Evolutionary conservation across 2,329 filamentous ascomycete genomes (phyloP).

Genomic region (Pyricularia sp.): DNA sequence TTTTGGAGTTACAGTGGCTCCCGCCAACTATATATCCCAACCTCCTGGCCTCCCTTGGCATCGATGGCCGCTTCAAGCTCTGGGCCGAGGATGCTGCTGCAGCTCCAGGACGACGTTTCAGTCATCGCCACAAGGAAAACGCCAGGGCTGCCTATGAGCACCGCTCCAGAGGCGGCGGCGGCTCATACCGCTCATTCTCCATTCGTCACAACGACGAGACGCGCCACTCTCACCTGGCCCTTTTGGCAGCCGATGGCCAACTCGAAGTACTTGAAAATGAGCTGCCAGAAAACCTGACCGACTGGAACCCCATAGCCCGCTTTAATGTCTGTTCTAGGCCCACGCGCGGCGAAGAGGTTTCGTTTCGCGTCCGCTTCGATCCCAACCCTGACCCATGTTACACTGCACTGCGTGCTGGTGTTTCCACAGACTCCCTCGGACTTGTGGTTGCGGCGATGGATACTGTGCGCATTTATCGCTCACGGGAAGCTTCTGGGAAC

Average conservation of each 20-base stretch:
- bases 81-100: slow-evolving; percentile 89
- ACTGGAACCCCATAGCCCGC: slow-evolving; percentile 68
- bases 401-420: slow-evolving; percentile 67
- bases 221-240: slow-evolving; percentile 73
- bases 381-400: slow-evolving; percentile 77
- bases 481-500: slow-evolving; percentile 33
- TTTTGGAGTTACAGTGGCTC: slow-evolving; percentile 92
- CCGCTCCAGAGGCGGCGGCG: slow-evolving; percentile 46
- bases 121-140: slow-evolving; percentile 40
- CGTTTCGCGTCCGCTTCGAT: slow-evolving; percentile 81
- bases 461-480: slow-evolving; percentile 73
- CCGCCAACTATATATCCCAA: slow-evolving; percentile 80
- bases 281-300: slow-evolving; percentile 68
- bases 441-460: slow-evolving; percentile 84
- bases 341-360: slow-evolving; percentile 72
- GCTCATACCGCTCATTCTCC: slow-evolving; percentile 72
- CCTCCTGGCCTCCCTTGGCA: slow-evolving; percentile 77
- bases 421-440: slow-evolving; percentile 68
- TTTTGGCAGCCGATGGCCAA: slow-evolving; percentile 72
- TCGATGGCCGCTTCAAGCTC: slow-evolving; percentile 77
- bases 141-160: slow-evolving; percentile 45
- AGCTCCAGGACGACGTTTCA: slow-evolving; percentile 73
- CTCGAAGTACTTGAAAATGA: slow-evolving; percentile 78
- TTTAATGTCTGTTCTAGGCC: slow-evolving; percentile 66
- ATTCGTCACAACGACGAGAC: slow-evolving; percentile 75